These are phyloP conservation scores for Tolypocladium sp. DNA, from an alignment of 2,329 filamentous ascomycete species.

Conservation along the genomic window DNA sequence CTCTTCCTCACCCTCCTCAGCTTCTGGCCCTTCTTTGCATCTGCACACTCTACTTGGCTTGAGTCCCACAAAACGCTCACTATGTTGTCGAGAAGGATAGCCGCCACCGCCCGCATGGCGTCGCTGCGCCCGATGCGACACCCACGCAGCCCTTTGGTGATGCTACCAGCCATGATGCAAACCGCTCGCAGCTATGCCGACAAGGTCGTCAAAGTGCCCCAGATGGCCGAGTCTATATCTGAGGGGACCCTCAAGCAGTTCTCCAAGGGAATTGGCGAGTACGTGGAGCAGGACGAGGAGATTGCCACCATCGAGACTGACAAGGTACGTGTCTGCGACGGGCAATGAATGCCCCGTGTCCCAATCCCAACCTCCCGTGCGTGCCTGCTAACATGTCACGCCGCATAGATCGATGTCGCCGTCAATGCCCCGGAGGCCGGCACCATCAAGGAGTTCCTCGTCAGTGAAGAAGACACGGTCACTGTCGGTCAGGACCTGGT, in stretches of 20 bases:
- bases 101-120: conserved; percentile 32
- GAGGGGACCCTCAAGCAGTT: conserved; percentile 96
- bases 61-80: conserved; percentile 6
- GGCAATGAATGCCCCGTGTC: not conserved
- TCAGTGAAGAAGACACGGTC: conserved; percentile 90
- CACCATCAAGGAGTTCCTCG: conserved; percentile 84
- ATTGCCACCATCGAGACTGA: conserved; percentile 98
- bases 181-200: conserved; percentile 62
- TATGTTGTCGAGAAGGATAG: conserved; percentile 35
- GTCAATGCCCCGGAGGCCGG: conserved; percentile 91
- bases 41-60: not conserved
- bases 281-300: conserved; percentile 91
- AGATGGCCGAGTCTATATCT: conserved; percentile 98
- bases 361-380: not conserved
- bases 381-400: conserved; percentile 3
- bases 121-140: conserved; percentile 30
- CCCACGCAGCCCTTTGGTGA: conserved; percentile 15
- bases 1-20: not conserved
- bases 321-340: conserved; percentile 54
- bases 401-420: conserved; percentile 76
- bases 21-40: not conserved
- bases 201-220: conserved; percentile 81
- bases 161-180: conserved; percentile 45
- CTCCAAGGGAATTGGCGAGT: conserved; percentile 85
- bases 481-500: conserved; percentile 87